Evolutionary conservation across 2,329 filamentous ascomycete genomes (phyloP).

Genomic region (Hypoxylon sp.): DNA sequence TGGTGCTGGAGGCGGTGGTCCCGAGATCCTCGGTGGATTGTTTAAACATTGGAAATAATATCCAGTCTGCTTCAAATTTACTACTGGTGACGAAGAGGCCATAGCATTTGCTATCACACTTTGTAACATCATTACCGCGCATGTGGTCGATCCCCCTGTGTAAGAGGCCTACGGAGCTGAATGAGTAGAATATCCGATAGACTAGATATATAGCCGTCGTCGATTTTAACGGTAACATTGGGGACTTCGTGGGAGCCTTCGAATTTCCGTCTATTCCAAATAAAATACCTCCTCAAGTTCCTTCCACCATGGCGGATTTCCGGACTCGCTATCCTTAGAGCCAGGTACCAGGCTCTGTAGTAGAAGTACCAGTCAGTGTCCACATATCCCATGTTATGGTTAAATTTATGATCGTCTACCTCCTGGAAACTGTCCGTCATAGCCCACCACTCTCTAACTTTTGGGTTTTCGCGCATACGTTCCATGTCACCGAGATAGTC

Average conservation of each 20-base stretch:
- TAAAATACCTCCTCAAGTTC: slow-evolving; percentile 79
- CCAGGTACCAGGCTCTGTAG: slow-evolving; percentile 67
- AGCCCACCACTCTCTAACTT: slow-evolving; percentile 83
- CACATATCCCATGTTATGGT: background rate
- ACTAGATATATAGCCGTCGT: slow-evolving; percentile 1
- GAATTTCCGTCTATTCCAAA: slow-evolving; percentile 54
- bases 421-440: slow-evolving; percentile 86
- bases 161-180: background rate
- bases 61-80: background rate
- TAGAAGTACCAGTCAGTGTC: slow-evolving; percentile 11
- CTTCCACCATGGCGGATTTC: slow-evolving; percentile 78
- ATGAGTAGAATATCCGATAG: slow-evolving; percentile 7
- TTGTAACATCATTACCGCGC: background rate
- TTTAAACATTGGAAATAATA: slow-evolving; percentile 52
- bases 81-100: background rate
- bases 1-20: slow-evolving; percentile 58
- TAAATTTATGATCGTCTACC: slow-evolving; percentile 50
- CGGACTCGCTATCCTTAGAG: slow-evolving; percentile 71
- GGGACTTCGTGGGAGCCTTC: background rate
- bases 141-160: background rate
- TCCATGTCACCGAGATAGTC: slow-evolving; percentile 83
- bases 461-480: slow-evolving; percentile 79
- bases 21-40: slow-evolving; percentile 51
- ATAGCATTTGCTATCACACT: background rate
- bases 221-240: background rate